These are phyloP conservation scores for Eucalyptus guilfoylei DNA, from an alignment of 345 rosid genomes.

Conservation along the genomic window DNA sequence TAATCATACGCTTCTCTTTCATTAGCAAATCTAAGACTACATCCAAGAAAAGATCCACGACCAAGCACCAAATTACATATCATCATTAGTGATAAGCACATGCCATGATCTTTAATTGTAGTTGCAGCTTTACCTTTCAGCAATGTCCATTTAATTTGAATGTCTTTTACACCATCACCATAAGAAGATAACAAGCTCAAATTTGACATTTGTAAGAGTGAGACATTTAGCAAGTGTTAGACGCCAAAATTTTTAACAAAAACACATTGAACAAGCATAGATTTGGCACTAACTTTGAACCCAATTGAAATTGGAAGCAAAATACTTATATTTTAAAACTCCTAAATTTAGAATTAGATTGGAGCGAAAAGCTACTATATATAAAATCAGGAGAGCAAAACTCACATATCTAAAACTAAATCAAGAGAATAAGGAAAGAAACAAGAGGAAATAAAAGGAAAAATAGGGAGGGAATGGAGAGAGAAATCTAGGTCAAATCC, in stretches of 20 bases:
- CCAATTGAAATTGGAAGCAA: background rate
- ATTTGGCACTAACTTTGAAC: background rate
- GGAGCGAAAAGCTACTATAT: background rate
- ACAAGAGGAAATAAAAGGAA: no score
- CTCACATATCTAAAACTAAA: no score
- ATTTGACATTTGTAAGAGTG: background rate
- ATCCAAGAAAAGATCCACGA: background rate
- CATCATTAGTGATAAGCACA: background rate
- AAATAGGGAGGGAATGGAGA: no score
- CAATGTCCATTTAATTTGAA: background rate
- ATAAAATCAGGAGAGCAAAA: no score
- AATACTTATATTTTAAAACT: background rate
- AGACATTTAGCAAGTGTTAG: background rate
- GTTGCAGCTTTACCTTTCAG: background rate
- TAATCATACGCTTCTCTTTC: background rate
- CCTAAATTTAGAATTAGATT: background rate
- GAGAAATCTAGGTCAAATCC: no score
- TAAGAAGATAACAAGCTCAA: background rate
- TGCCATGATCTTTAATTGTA: background rate
- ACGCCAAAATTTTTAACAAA: background rate
- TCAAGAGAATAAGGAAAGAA: no score
- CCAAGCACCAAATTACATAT: background rate
- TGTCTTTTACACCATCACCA: background rate
- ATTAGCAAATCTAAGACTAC: background rate
- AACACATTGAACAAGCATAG: background rate